Percentiles rank a stretch among this genome's conserved stretches.
Conservation (phyloP, 2,329 filamentous ascomycete species). For the Microcyclospora tardicrescens region DNA sequence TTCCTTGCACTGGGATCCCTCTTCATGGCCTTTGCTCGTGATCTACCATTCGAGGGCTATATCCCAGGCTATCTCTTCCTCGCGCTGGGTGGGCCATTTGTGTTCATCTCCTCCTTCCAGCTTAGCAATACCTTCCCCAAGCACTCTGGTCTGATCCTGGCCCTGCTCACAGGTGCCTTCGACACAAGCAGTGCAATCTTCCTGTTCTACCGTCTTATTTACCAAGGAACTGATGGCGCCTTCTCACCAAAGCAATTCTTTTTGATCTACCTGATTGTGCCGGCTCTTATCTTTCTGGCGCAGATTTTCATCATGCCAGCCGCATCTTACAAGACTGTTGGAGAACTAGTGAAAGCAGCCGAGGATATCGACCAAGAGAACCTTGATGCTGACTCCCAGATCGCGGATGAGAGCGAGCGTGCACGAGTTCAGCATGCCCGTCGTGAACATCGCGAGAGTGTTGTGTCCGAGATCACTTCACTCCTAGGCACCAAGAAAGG, state of each 20-base stretch:
- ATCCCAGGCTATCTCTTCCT: conserved; percentile 36
- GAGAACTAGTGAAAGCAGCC: conserved; percentile 65
- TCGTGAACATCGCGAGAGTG: conserved; percentile 46
- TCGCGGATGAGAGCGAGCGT: conserved; percentile 41
- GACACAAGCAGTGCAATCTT: conserved; percentile 34
- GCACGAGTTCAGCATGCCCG: conserved; percentile 37
- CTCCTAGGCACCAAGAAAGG: conserved; percentile 56
- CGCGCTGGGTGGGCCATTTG: conserved; percentile 36
- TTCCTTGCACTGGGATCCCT: conserved; percentile 56
- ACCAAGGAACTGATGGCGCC: conserved; percentile 27
- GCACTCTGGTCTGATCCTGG: conserved; percentile 35
- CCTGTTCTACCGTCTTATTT: conserved; percentile 34
- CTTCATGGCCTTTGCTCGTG: conserved; percentile 54
- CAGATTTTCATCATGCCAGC: conserved; percentile 36
- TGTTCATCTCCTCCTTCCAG: conserved; percentile 39
- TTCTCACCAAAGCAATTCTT: conserved; percentile 38
- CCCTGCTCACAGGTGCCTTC: conserved; percentile 37
- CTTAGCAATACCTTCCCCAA: conserved; percentile 38
- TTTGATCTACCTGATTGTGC: conserved; percentile 33
- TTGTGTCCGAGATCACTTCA: conserved; percentile 58
- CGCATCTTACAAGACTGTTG: conserved; percentile 44
- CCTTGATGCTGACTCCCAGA: conserved; percentile 43
- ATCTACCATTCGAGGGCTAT: conserved; percentile 54
- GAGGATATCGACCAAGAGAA: conserved; percentile 35
- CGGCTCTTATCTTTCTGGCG: conserved; percentile 28